Conservation (phyloP, 352 stramenopile genomes). For the Pythium aphanidermatum region DNA sequence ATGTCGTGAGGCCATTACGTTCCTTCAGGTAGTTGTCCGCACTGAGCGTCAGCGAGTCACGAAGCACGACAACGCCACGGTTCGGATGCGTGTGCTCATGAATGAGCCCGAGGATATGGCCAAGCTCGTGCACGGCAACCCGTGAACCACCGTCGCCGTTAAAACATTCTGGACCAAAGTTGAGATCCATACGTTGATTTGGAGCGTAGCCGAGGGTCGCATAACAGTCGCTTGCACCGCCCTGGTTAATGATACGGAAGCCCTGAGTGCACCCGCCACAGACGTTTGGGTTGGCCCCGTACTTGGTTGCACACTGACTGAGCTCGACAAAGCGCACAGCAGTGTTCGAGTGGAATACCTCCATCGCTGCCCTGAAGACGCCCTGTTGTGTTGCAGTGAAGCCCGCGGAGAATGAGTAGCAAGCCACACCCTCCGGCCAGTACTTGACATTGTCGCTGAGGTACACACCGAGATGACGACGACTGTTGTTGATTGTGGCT, state of each 20-base stretch:
- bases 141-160: slow-evolving; percentile 30
- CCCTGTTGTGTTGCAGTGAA: slow-evolving; percentile 27
- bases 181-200: slow-evolving; percentile 32
- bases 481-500: slow-evolving; percentile 29
- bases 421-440: slow-evolving; percentile 35
- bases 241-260: slow-evolving; percentile 26
- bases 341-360: slow-evolving; percentile 28
- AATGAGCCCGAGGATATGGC: slow-evolving; percentile 34
- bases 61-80: slow-evolving; percentile 37
- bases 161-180: slow-evolving; percentile 37
- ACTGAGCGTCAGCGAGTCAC: slow-evolving; percentile 33
- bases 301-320: slow-evolving; percentile 21
- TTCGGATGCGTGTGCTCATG: slow-evolving; percentile 44
- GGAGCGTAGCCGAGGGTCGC: slow-evolving; percentile 37
- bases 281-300: slow-evolving; percentile 17
- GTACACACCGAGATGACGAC: slow-evolving; percentile 32
- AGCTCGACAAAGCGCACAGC: slow-evolving; percentile 30
- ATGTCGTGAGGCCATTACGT: slow-evolving; percentile 14
- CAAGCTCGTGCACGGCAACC: slow-evolving; percentile 38
- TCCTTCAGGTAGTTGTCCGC: slow-evolving; percentile 48
- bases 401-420: slow-evolving; percentile 23
- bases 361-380: slow-evolving; percentile 33
- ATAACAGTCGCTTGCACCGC: slow-evolving; percentile 27
- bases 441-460: slow-evolving; percentile 22
- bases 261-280: slow-evolving; percentile 35